Evolutionary conservation across 768 basidiomycete species (phyloP).

Genomic region (Pleurotus sapidus): DNA sequence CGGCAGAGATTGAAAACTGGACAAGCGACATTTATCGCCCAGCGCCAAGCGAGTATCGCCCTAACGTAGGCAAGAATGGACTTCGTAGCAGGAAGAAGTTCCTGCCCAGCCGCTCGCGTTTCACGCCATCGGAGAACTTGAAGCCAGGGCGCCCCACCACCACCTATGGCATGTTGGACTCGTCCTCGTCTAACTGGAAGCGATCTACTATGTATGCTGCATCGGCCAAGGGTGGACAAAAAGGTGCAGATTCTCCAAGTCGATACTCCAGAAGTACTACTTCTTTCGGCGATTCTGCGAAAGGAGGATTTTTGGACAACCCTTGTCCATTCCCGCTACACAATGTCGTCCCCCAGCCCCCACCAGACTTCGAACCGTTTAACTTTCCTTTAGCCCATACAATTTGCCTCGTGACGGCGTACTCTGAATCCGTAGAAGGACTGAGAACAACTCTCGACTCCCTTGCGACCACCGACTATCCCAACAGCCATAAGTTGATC

Average conservation of each 20-base stretch:
- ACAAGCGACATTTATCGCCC: conserved; percentile 92
- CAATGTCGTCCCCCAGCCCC: conserved; percentile 91
- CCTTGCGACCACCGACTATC: conserved; percentile 96
- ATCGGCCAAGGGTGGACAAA: conserved; percentile 37
- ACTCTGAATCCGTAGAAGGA: conserved; percentile 96
- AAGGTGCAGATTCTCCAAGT: conserved; percentile 66
- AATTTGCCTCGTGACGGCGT: conserved; percentile 96
- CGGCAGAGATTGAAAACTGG: conserved; percentile 94
- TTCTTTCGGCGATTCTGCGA: conserved; percentile 57
- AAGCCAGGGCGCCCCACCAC: conserved; percentile 56
- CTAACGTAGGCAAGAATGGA: conserved; percentile 81
- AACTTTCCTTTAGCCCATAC: conserved; percentile 92
- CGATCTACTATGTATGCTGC: conserved; percentile 52
- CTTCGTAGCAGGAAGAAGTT: conserved; percentile 55
- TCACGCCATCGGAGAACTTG: conserved; percentile 68
- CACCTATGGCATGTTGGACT: conserved; percentile 65
- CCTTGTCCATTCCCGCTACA: conserved; percentile 91
- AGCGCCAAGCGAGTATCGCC: conserved; percentile 87
- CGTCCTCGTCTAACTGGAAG: conserved; percentile 53
- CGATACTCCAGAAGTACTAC: conserved; percentile 80
- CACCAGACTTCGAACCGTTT: conserved; percentile 91
- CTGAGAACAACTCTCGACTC: conserved; percentile 97
- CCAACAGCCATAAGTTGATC: conserved; percentile 95
- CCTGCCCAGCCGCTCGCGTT: conserved; percentile 68
- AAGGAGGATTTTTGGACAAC: conserved; percentile 53